Evolutionary conservation across 768 basidiomycete genomes (phyloP).

Genomic region (Leccinum imitatum): DNA sequence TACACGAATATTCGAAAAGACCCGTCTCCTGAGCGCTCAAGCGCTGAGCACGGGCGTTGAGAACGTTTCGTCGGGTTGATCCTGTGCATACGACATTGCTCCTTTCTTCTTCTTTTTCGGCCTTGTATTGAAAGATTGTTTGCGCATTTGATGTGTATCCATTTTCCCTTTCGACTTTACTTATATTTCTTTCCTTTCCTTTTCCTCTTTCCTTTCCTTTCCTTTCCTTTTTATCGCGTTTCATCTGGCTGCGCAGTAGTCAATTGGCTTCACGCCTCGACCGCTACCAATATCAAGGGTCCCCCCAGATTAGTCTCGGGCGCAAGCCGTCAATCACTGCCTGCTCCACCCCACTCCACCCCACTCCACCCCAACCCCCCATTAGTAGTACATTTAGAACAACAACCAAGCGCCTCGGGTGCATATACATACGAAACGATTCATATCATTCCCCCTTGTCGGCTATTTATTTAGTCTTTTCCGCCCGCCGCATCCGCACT

Average conservation of each 20-base stretch:
- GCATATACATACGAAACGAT: background rate
- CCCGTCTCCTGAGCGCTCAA: background rate
- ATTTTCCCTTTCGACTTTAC: background rate
- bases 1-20: slow-evolving; percentile 60
- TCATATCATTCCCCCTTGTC: background rate
- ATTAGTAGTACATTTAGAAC: background rate
- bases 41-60: background rate
- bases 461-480: slow-evolving; percentile 7
- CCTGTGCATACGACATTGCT: background rate
- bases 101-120: background rate
- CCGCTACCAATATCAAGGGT: slow-evolving; percentile 6
- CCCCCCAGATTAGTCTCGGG: background rate
- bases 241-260: background rate
- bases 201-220: background rate
- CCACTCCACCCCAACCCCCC: background rate
- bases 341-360: background rate
- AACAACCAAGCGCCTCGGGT: background rate
- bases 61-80: background rate
- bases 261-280: slow-evolving; percentile 1
- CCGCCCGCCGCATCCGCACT: background rate
- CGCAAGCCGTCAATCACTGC: background rate
- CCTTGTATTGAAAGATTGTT: background rate
- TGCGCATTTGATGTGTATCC: background rate
- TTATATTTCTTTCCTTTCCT: too few species aligned
- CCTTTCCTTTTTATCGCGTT: background rate